A percentile compares a stretch with the other conserved stretches of the same genome.
Conservation (phyloP, 2,329 filamentous ascomycete genomes). For the Ploettnerulaceae sp. region DNA sequence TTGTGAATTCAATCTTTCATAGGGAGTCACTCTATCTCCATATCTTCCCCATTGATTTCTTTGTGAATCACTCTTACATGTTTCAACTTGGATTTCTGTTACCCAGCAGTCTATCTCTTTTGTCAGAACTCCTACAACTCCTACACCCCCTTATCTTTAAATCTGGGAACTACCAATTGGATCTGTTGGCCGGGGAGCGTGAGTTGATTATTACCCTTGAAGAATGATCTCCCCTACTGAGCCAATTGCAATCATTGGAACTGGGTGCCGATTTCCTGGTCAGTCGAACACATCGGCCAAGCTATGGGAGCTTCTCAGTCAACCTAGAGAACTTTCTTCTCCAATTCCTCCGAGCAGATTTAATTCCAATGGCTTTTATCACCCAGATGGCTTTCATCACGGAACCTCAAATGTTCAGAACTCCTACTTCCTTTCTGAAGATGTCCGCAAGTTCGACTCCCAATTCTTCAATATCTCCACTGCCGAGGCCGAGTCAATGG, state of each 20-base stretch:
- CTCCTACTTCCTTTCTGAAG: slow-evolving; percentile 13
- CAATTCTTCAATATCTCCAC: slow-evolving; percentile 13
- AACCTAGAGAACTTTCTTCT: slow-evolving; percentile 22
- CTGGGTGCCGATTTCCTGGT: slow-evolving; percentile 10
- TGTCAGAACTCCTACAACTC: too few relatives aligned
- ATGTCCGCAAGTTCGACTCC: slow-evolving; percentile 12
- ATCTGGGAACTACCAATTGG: too few relatives aligned
- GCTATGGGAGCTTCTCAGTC: slow-evolving; percentile 34
- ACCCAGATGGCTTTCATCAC: slow-evolving; percentile 37
- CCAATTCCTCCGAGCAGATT: slow-evolving; percentile 35
- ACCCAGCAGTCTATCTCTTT: too few relatives aligned
- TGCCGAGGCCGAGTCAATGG: slow-evolving; percentile 29
- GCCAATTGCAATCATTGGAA: slow-evolving; percentile 15
- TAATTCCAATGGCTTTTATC: slow-evolving; percentile 48
- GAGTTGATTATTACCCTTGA: too few relatives aligned
- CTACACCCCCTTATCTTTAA: too few relatives aligned
- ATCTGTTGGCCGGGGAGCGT: too few relatives aligned
- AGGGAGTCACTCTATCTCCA: too few relatives aligned
- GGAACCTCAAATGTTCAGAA: slow-evolving; percentile 13
- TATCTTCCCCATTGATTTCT: too few relatives aligned
- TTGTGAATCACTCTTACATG: too few relatives aligned
- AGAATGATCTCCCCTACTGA: too few relatives aligned
- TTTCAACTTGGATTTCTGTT: too few relatives aligned
- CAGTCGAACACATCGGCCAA: slow-evolving; percentile 19
- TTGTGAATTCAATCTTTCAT: too few relatives aligned